A percentile compares a stretch with the other conserved stretches of the same genome.
Evolutionary conservation across 2,329 filamentous ascomycete species (phyloP).

Genomic region (Alternaria atra): DNA sequence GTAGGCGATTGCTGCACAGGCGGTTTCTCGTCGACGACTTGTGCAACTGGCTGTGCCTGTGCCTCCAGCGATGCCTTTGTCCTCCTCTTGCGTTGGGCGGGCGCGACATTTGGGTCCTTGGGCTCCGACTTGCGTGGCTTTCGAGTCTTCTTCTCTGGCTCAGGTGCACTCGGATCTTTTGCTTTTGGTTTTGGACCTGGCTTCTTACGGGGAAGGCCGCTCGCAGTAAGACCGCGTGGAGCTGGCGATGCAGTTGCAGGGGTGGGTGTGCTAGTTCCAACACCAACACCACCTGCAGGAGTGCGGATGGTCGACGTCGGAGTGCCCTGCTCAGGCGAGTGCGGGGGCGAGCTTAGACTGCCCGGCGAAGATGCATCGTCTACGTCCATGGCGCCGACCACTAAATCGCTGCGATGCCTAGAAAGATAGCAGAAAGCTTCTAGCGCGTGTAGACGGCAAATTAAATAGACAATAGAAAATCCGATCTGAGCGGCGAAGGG

Average conservation of each 20-base stretch:
- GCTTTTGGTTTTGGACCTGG: constrained; percentile 55
- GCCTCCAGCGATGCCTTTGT: constrained; percentile 51
- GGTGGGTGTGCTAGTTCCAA: constrained; percentile 41
- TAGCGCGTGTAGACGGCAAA: constrained; percentile 1
- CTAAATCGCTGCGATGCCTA: constrained; percentile 11
- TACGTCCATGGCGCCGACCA: constrained; percentile 42
- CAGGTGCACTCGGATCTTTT: constrained; percentile 47
- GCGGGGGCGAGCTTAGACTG: constrained; percentile 50
- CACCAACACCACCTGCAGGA: constrained; percentile 43
- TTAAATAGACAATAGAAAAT: neutral
- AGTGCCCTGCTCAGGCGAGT: constrained; percentile 49
- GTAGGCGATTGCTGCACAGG: constrained; percentile 34
- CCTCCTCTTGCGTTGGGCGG: constrained; percentile 60
- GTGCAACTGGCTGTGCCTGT: constrained; percentile 40
- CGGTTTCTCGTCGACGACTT: constrained; percentile 37
- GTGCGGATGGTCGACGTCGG: constrained; percentile 45
- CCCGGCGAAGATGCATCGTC: constrained; percentile 48
- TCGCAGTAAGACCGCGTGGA: constrained; percentile 45
- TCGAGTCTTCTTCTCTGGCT: constrained; percentile 54
- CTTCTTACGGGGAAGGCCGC: constrained; percentile 53
- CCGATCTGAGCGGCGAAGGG: constrained; percentile 1
- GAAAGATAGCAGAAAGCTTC: neutral
- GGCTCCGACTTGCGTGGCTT: constrained; percentile 58
- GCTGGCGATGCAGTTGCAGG: constrained; percentile 42
- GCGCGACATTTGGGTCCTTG: constrained; percentile 59